Base-by-base conservation (phyloP, 106 monocot species). In the Phalaenopsis equestris region DNA sequence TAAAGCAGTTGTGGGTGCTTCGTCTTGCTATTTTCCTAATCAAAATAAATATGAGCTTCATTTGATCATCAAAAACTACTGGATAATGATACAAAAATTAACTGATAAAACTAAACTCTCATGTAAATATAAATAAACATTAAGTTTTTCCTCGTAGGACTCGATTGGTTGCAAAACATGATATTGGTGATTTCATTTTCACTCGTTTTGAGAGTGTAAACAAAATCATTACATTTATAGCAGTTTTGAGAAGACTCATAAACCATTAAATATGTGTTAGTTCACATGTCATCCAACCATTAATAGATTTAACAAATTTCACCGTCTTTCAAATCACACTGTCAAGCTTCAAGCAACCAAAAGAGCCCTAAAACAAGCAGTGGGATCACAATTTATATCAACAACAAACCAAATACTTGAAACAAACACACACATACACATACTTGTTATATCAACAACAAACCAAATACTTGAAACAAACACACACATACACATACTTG, bases 1-100 rank as follows among this genome's bases (percentile, higher is more conserved):
- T 98, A 94, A 75, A 92, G 83, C 87, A 98, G 79, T 76, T 94
- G 98, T 36, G 94, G 94, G 61, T 94, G 98, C 67, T 98, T 94
- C 3, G 98, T 93, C 82, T 91, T 91, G 81, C 79, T 88, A 58
- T 89, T 94, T 76, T 98, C 98, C 98, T 98, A 86, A 39, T 6
- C n/a, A 87, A 15, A 55, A 9, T 46, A 82, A 77, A 39, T 17
- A 74, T 18, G 12, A 42, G n/a, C 70, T 37, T 70, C 70, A 39
- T 38, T 19, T 74, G 1, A 74, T 43, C 43, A 74, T 43, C 18
- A 74, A 38, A 7, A 41, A 41, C 38, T 24, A 14, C 10, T 1
- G 19, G 6, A 74, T 43, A 74, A 74, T 18, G 19, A 43, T 42
- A 23, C 16, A 42, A 43, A 37, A 74, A 41, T 5, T 9, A 43